A percentile compares a stretch with the other conserved stretches of the same genome.
These are phyloP conservation scores for Heracleum sosnowskyi DNA, from an alignment of 129 eudicot genomes.

Conservation along the genomic window DNA sequence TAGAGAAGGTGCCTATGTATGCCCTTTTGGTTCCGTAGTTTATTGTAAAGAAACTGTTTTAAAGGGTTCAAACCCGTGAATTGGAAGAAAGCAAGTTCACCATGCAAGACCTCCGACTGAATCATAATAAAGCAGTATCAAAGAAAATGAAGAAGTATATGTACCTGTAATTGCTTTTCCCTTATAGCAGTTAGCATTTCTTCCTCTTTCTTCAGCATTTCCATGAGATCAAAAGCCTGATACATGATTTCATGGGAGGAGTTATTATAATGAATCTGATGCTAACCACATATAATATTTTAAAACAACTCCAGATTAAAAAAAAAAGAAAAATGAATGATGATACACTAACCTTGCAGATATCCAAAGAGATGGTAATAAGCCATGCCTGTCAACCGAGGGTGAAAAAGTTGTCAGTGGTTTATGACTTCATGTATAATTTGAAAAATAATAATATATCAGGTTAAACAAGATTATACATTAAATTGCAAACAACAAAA, in stretches of 20 bases:
- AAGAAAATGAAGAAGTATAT: not conserved
- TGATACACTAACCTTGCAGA: slow-evolving; percentile 63
- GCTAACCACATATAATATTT: not conserved
- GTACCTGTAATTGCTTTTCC: slow-evolving; percentile 66
- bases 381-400: slow-evolving; percentile 73
- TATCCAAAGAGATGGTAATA: slow-evolving; percentile 68
- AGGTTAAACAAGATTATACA: not conserved
- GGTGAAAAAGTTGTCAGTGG: not conserved
- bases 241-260: slow-evolving; percentile 12
- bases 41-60: too few relatives aligned
- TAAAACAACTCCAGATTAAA: not conserved
- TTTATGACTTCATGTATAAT: not conserved
- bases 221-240: slow-evolving; percentile 86
- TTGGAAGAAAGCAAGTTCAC: not conserved
- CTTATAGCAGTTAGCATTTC: slow-evolving; percentile 83
- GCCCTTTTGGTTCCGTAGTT: not conserved
- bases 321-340: not conserved
- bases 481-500: not conserved
- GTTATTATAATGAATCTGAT: not conserved
- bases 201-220: slow-evolving; percentile 93
- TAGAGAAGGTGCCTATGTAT: not conserved
- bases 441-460: slow-evolving; percentile 1
- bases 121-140: not conserved
- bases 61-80: not conserved
- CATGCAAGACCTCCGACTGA: not conserved